Evolutionary conservation across 192 early-diverging fungal genomes (phyloP), one percentile per base, ranked within the genome.

Genomic region (Thamnidium elegans): DNA sequence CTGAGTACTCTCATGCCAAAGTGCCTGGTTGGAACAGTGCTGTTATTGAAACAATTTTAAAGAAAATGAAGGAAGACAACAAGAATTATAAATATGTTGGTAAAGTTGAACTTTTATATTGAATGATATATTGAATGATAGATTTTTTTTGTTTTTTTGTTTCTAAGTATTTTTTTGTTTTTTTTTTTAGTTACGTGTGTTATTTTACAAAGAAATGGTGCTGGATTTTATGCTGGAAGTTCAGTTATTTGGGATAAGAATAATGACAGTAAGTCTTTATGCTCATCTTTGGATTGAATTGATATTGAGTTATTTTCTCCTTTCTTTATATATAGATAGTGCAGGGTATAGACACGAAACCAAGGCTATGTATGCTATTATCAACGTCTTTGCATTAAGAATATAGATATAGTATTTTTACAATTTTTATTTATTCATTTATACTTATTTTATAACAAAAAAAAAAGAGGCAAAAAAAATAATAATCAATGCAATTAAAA

Each of bases 41-140:
- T 50, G 88, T 92, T 63, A 84, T 90, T 13, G 85, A 89, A 58
- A 80, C 72, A 52, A 75, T 74, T 15, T 59, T 91, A 32, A 88
- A 91, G 73, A 84, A 79, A 58, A 72, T 92, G 48, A 79, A 83
- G 1, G 78, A 75, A 21, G 78, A 89, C 31, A 85, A 85, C 70
- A 89, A 90, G 71, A 83, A 85, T 26, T 90, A 89, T 71, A 92
- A 92, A 76, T 92, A 90, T 68, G 80, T 92, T 70, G 89, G 89
- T 89, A 76, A 52, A 77, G 8, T 6, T 23, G 34, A 23, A 55
- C 1, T 15, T 42, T 4, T 11, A 19, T 36, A 43, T 19, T 3
- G 8, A 32, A 50, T 1, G 9, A 52, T 42, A 10, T 26, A 26
- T 26, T n/a, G n/a, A n/a, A n/a, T n/a, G n/a, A n/a, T n/a, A n/a